These are phyloP conservation scores for Paecilomyces fulvus DNA, from an alignment of 2,329 filamentous ascomycete genomes.

Conservation along the genomic window DNA sequence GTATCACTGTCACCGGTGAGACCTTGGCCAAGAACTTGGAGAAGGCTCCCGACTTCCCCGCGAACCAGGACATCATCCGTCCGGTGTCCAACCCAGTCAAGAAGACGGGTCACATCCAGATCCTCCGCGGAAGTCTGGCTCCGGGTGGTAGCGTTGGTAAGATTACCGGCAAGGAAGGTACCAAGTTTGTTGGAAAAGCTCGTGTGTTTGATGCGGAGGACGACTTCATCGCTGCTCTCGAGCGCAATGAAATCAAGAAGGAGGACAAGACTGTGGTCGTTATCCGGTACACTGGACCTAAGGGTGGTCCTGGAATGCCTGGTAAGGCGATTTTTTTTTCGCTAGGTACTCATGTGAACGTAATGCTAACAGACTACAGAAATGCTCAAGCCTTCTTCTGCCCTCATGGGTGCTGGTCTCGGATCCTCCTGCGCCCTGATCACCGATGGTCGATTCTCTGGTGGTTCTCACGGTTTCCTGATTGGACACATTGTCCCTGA, in stretches of 20 bases:
- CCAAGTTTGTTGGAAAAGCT: slow-evolving; percentile 58
- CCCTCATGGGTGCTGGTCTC: slow-evolving; percentile 65
- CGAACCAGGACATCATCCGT: slow-evolving; percentile 61
- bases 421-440: slow-evolving; percentile 63
- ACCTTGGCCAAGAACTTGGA: slow-evolving; percentile 52
- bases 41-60: slow-evolving; percentile 55
- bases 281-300: slow-evolving; percentile 66
- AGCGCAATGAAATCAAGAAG: slow-evolving; percentile 61
- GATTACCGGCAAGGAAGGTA: slow-evolving; percentile 69
- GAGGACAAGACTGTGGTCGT: slow-evolving; percentile 70
- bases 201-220: slow-evolving; percentile 64
- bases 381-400: slow-evolving; percentile 64
- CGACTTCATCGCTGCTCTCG: slow-evolving; percentile 58
- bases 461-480: slow-evolving; percentile 76
- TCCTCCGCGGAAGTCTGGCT: slow-evolving; percentile 60
- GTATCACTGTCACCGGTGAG: slow-evolving; percentile 53
- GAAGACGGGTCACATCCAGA: slow-evolving; percentile 62
- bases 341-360: background rate
- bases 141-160: slow-evolving; percentile 65
- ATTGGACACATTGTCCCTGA: slow-evolving; percentile 85
- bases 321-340: slow-evolving; percentile 10
- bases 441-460: slow-evolving; percentile 56
- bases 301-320: slow-evolving; percentile 64
- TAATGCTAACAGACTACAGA: slow-evolving; percentile 54
- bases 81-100: slow-evolving; percentile 64